Evolutionary conservation across 2,329 filamentous ascomycete species (phyloP), one percentile per base, ranked within the genome.

Genomic region (Penicillium aurantiogriseum): DNA sequence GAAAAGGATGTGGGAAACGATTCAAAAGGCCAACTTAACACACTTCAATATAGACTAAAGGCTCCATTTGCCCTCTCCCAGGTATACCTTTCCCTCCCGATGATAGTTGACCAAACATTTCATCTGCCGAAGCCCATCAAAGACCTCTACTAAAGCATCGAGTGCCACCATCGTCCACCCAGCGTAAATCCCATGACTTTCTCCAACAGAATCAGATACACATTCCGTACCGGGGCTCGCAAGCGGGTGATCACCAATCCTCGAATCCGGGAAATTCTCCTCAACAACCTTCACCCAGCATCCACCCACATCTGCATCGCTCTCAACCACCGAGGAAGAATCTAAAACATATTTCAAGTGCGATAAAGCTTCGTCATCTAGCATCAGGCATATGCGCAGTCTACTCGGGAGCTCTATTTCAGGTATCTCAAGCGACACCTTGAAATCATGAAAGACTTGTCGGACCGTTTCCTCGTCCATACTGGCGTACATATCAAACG

Each of bases 241-340:
- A 5, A 62, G 61, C 4, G 62, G 55, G 39, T 61, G 35, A 27
- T 65, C 59, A 5, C 46, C 57, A 36, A 64, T 58, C 17, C 57
- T 48, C 21, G 56, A 40, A 49, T 71, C 67, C 3, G 69, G 69
- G 29, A 63, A 71, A 46, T 69, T 69, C 40, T 71, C 67, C 58
- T 72, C 70, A 23, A 72, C 39, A 21, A 69, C 57, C 31, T 68
- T 71, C 5, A 72, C 60, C 49, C 62, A 68, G 52, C 65, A 66
- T 25, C 44, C 31, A 4, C 51, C 56, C 17, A 64, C 27, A 47
- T 63, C 57, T 11, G 49, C 42, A 35, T 61, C 56, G 21, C 47
- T 50, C 17, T 58, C 63, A 13, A 23, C 47, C 47, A 54, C 59
- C 15, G 55, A 51, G 2, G 56, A 58, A n/a, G 40, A n/a, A 51